Base-by-base conservation (phyloP, 2,329 filamentous ascomycete genomes). In the Nigrospora osmanthi region DNA sequence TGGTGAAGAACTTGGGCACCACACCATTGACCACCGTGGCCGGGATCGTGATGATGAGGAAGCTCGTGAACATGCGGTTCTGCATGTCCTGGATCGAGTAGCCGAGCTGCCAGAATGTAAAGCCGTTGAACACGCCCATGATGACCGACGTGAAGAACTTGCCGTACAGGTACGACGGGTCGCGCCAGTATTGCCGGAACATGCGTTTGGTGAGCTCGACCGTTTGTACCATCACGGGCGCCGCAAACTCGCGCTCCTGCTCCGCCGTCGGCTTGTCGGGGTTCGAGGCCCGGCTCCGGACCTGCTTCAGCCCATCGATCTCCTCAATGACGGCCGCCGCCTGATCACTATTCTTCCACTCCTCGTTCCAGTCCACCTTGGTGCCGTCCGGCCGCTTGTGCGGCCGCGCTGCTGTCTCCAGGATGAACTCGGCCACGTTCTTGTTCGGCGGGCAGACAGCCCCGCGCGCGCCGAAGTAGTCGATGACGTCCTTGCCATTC, bases 121-220 rank as follows among this genome's bases (percentile, higher is more conserved):
- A 89, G 17, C 83, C 84, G 64, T 87, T 88, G 72, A 89, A 87
- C 60, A 89, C 80, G 14, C 83, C 85, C 38, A 86, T 72, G 49
- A 88, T 75, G 47, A 87, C 77, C 4, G 80, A 73, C 32, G 82
- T 75, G 62, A 89, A 89, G 23, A 91, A 67, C 58, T 88, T 89
- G 47, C 83, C 81, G 61, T 89, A 89, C 45, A 88, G 69, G 61
- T 90, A 91, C 1, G 79, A 81, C 0, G 85, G 82, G 49, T 87
- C 81, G 13, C 87, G 76, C 85, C 85, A 89, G 66, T 89, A 83
- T 53, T 87, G 79, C 4, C 69, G 68, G 62, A 89, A 89, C 41
- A 84, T 75, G 17, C 87, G 76, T 59, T 81, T 81, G 4, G 82
- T 87, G 16, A 90, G 71, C 57, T 81, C 73, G 4, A 68, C 68